Evolutionary conservation across 2,329 filamentous ascomycete species (phyloP).

Genomic region (Stachybotrys chartarum): DNA sequence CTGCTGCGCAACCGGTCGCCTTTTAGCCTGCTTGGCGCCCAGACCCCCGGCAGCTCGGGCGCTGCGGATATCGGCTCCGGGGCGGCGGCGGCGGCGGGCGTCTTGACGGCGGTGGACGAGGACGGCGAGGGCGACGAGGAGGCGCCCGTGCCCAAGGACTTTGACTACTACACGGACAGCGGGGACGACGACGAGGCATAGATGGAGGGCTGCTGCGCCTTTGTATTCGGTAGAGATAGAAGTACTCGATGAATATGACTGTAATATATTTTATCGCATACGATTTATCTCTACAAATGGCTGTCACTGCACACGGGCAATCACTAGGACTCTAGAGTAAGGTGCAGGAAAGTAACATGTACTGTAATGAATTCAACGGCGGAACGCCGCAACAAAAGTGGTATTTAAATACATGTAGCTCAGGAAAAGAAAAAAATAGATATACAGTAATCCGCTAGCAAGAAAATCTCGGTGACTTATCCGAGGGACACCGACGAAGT

Average conservation of each 20-base stretch:
- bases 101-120: constrained; percentile 83
- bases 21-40: constrained; percentile 17
- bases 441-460: not conserved
- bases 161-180: constrained; percentile 71
- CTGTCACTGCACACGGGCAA: no score
- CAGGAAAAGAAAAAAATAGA: not conserved
- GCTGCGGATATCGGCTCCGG: constrained; percentile 26
- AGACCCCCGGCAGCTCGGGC: not conserved
- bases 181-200: constrained; percentile 34
- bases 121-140: constrained; percentile 69
- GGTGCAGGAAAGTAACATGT: no score
- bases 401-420: not conserved
- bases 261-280: no score
- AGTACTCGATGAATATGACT: no score
- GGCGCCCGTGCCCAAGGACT: constrained; percentile 61
- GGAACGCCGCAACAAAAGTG: not conserved
- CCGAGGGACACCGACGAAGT: no score
- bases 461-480: no score
- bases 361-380: no score
- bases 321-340: no score
- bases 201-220: not conserved
- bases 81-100: constrained; percentile 67
- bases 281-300: no score
- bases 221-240: no score
- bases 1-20: constrained; percentile 30